Percentiles rank a stretch among this genome's conserved stretches.
These are phyloP conservation scores for Bidens hawaiensis DNA, from an alignment of 140 eudicot genomes.

Conservation along the genomic window DNA sequence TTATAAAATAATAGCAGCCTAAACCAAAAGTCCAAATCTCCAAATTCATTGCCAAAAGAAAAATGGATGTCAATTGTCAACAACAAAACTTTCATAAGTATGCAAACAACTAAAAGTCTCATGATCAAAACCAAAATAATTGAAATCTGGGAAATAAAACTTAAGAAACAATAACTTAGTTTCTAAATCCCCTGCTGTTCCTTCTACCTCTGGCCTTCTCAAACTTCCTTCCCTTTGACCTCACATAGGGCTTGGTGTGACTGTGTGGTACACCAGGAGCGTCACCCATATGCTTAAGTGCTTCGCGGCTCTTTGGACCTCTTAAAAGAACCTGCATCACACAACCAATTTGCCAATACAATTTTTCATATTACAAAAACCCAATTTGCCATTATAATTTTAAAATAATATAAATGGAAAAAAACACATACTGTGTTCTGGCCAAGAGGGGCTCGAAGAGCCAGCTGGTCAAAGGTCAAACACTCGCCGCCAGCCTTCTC, in stretches of 20 bases:
- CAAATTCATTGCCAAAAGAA: neutral
- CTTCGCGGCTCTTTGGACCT: constrained; percentile 53
- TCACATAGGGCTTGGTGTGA: constrained; percentile 48
- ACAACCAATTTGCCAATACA: no score
- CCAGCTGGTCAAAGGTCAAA: constrained; percentile 18
- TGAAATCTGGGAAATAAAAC: neutral
- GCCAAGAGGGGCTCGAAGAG: constrained; percentile 9
- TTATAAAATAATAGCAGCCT: no score
- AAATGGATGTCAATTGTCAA: neutral
- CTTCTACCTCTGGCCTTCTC: constrained; percentile 53
- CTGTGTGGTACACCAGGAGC: constrained; percentile 62
- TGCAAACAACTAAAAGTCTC: neutral
- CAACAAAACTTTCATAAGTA: constrained; percentile 2
- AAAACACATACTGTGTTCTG: neutral
- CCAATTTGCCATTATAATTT: no score
- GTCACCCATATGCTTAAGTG: constrained; percentile 43
- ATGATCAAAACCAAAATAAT: neutral
- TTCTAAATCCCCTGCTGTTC: constrained; percentile 53
- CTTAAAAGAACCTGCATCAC: constrained; percentile 44
- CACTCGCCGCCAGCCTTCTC: constrained; percentile 25
- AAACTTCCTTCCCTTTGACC: constrained; percentile 45
- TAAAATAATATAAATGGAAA: no score
- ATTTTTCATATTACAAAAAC: neutral
- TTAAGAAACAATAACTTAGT: constrained; percentile 10
- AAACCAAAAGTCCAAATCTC: neutral